Conservation (phyloP, 164 flowering plant genomes). For the Macadamia integrifolia region DNA sequence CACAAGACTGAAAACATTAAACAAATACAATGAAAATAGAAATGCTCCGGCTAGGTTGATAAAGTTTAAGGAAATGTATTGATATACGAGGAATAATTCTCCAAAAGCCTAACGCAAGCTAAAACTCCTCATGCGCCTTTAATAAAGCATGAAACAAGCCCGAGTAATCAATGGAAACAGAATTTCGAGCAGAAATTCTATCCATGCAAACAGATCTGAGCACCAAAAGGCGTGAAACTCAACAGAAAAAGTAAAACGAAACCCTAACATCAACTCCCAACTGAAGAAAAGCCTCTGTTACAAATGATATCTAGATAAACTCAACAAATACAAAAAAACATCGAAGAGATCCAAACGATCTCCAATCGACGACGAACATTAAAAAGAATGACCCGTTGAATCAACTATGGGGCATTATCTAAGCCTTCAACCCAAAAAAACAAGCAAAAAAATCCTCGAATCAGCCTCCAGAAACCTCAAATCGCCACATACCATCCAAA, state of each 20-base stretch:
- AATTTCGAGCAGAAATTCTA: not conserved
- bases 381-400: not conserved
- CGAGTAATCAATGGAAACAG: not conserved
- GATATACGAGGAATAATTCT: too few species aligned
- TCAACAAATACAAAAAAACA: not conserved
- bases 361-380: not conserved
- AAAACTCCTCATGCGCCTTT: too few species aligned
- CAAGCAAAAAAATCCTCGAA: not conserved
- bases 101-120: too few species aligned
- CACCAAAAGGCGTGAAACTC: not conserved
- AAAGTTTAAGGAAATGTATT: not conserved
- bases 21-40: not conserved
- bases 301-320: not conserved
- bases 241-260: not conserved
- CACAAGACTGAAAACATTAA: not conserved
- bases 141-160: not conserved
- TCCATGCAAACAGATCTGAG: constrained; percentile 1
- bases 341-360: not conserved
- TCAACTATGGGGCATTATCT: not conserved
- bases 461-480: not conserved
- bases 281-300: not conserved
- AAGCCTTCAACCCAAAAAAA: too few species aligned
- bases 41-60: not conserved
- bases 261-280: not conserved
- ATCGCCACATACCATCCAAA: not conserved